Evolutionary conservation across 148 eudicot species (phyloP).

Genomic region (Chenopodium formosanum): DNA sequence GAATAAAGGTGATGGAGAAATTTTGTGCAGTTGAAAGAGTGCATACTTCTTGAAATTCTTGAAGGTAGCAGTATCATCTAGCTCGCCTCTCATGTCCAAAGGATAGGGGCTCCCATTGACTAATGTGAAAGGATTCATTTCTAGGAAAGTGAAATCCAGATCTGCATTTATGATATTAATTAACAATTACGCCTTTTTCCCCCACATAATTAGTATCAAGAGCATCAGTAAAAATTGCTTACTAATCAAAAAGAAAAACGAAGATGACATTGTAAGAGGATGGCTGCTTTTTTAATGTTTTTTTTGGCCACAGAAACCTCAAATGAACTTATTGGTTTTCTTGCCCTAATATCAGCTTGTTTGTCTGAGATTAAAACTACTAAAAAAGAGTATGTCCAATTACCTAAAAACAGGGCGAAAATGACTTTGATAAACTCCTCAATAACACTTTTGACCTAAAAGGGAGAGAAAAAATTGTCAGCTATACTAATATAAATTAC

Average conservation of each 20-base stretch:
- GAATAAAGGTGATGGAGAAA: background rate
- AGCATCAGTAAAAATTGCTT: background rate
- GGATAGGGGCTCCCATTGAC: conserved; percentile 96
- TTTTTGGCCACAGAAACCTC: background rate
- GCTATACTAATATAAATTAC: background rate
- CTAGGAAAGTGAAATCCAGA: conserved; percentile 92
- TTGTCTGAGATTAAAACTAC: background rate
- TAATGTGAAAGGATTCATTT: conserved; percentile 96
- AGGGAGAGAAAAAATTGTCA: conserved; percentile 1
- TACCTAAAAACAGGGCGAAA: conserved; percentile 76
- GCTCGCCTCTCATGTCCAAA: conserved; percentile 97
- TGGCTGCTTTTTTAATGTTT: too few species aligned
- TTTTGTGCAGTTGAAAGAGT: conserved; percentile 1
- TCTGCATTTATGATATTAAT: conserved; percentile 37
- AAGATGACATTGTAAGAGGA: background rate
- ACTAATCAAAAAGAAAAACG: too few species aligned
- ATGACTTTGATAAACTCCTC: conserved; percentile 78
- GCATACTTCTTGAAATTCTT: conserved; percentile 50
- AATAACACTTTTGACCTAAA: conserved; percentile 69
- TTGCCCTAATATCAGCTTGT: background rate
- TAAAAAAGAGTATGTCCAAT: background rate
- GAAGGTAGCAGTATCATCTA: conserved; percentile 91
- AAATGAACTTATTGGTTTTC: too few species aligned
- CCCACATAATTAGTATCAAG: background rate
- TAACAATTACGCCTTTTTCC: background rate